Evolutionary conservation across 2,329 filamentous ascomycete species (phyloP).

Genomic region (Clarireedia homoeocarpa): DNA sequence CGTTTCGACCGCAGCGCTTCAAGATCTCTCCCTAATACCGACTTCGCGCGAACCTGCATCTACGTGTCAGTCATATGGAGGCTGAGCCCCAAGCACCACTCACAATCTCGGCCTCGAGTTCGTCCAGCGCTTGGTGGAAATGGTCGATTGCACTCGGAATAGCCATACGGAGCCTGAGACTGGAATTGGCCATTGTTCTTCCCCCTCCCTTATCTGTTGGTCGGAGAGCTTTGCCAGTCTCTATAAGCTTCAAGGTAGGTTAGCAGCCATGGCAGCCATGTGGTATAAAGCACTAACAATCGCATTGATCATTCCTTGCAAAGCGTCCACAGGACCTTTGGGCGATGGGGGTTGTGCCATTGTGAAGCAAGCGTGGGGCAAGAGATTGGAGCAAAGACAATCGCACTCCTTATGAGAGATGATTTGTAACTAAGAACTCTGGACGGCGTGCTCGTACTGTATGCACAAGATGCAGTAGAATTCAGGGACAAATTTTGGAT

Average conservation of each 20-base stretch:
- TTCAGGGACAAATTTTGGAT: too few relatives aligned
- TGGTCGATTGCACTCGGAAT: slow-evolving; percentile 26
- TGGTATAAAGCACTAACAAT: slow-evolving; percentile 37
- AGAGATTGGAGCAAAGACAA: not conserved
- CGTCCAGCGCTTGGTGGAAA: slow-evolving; percentile 45
- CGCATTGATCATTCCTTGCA: slow-evolving; percentile 48
- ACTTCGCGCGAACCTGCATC: slow-evolving; percentile 42
- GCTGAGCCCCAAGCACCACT: slow-evolving; percentile 15
- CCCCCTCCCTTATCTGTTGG: slow-evolving; percentile 40
- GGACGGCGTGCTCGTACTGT: too few relatives aligned
- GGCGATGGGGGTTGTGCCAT: slow-evolving; percentile 16
- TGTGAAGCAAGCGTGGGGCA: not conserved
- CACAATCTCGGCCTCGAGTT: slow-evolving; percentile 51
- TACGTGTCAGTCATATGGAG: slow-evolving; percentile 5
- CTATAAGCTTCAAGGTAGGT: slow-evolving; percentile 40
- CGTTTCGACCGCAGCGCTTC: slow-evolving; percentile 30
- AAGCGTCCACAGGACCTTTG: slow-evolving; percentile 29
- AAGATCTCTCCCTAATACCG: slow-evolving; percentile 47
- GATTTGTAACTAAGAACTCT: too few relatives aligned
- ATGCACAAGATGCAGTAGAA: too few relatives aligned
- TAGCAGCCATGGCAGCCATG: not conserved
- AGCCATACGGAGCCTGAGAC: slow-evolving; percentile 17
- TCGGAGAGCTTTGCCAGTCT: slow-evolving; percentile 50
- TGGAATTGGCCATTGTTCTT: slow-evolving; percentile 29
- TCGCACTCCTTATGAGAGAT: not conserved